Conservation (phyloP, 208 protist species). For the Plasmodiophora brassicae region DNA sequence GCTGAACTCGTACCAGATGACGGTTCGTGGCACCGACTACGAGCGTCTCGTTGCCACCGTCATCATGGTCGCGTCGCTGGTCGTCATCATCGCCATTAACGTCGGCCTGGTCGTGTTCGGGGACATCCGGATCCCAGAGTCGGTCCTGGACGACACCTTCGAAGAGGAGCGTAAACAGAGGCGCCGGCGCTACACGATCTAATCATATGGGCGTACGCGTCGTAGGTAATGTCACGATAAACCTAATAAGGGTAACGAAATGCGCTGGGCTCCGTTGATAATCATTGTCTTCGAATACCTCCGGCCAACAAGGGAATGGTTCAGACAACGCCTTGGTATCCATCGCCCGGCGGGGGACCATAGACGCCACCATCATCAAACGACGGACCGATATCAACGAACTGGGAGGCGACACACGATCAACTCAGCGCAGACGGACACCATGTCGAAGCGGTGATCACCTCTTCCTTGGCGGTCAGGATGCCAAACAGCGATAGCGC, state of each 20-base stretch:
- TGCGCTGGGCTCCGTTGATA: too few relatives aligned
- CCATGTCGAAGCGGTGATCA: too few relatives aligned
- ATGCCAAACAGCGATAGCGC: constrained; percentile 2
- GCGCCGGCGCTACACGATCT: too few relatives aligned
- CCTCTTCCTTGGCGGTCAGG: background rate
- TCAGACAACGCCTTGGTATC: background rate
- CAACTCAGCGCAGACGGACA: too few relatives aligned
- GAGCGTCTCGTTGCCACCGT: background rate
- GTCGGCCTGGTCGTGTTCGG: background rate
- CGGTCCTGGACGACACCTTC: too few relatives aligned
- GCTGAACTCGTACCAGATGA: background rate
- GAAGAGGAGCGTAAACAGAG: too few relatives aligned
- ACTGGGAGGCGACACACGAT: too few relatives aligned
- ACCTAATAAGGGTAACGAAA: too few relatives aligned
- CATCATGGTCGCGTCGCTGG: background rate
- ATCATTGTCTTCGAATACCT: too few relatives aligned
- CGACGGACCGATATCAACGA: background rate
- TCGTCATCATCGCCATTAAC: background rate
- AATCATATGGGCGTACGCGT: too few relatives aligned
- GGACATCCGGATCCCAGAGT: background rate
- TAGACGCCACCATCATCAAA: background rate
- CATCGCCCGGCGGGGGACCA: background rate
- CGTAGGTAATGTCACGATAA: too few relatives aligned
- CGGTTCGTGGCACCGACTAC: background rate
- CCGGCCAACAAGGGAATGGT: too few relatives aligned